Conservation (phyloP, 2,329 filamentous ascomycete species). For the Scolecobasidium constrictum region DNA sequence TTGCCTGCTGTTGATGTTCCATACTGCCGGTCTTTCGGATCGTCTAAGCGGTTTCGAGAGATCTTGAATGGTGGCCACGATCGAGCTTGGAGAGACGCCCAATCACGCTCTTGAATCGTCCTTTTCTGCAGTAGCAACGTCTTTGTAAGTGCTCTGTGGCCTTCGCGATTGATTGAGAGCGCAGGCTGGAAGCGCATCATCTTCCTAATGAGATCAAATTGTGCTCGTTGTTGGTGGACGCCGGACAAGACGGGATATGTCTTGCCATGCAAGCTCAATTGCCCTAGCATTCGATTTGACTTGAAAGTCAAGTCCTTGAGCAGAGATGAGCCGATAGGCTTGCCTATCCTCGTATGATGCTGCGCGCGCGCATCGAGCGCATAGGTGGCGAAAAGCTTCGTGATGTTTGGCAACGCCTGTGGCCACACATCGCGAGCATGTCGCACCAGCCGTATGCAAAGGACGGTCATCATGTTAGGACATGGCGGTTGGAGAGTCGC, state of each 20-base stretch:
- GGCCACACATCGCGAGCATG: constrained; percentile 42
- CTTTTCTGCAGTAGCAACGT: constrained; percentile 50
- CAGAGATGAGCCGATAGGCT: not conserved
- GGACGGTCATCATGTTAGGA: constrained; percentile 20
- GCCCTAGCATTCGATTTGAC: not conserved
- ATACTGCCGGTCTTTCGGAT: constrained; percentile 43
- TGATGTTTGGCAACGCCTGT: constrained; percentile 30
- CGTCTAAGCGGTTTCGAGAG: constrained; percentile 49
- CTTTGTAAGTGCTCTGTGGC: constrained; percentile 44
- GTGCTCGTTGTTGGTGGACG: constrained; percentile 42
- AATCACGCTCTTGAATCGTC: constrained; percentile 43
- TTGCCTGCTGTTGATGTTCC: constrained; percentile 46
- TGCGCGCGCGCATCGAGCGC: constrained; percentile 13
- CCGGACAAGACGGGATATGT: constrained; percentile 35
- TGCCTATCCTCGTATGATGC: not conserved
- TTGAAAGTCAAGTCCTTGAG: not conserved
- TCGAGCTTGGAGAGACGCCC: constrained; percentile 46
- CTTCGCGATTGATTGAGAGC: constrained; percentile 43
- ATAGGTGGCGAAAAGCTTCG: constrained; percentile 26
- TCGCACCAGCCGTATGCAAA: constrained; percentile 37
- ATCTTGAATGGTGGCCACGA: constrained; percentile 59
- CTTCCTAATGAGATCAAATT: constrained; percentile 44
- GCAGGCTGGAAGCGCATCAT: constrained; percentile 46
- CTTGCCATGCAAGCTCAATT: not conserved
- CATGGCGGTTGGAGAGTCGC: constrained; percentile 5